phyloP scores from a whole-genome alignment of 257 asterid species.

The Gardenia jasminoides region DNA sequence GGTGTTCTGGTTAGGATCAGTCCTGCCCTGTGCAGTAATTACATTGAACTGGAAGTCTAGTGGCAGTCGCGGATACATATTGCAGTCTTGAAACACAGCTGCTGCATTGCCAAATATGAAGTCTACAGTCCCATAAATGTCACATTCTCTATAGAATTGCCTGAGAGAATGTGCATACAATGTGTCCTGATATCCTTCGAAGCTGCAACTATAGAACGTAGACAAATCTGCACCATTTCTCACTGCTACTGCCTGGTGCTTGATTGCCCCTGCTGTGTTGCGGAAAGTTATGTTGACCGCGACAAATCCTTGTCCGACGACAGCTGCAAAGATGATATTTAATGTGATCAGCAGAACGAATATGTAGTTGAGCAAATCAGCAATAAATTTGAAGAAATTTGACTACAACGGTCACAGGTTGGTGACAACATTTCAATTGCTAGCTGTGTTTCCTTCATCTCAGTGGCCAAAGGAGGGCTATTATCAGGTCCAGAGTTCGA shows the following conservation, averaged over 20 bases:
- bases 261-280: conserved; percentile 77
- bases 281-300: conserved; percentile 58
- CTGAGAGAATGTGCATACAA: conserved; percentile 70
- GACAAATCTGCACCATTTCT: conserved; percentile 71
- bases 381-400: not conserved
- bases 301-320: conserved; percentile 51
- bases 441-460: no score
- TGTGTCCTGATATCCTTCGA: conserved; percentile 79
- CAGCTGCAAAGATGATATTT: conserved; percentile 37
- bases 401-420: no score
- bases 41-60: conserved; percentile 56
- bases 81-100: conserved; percentile 57
- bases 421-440: no score
- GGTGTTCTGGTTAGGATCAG: conserved; percentile 75
- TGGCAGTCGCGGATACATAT: conserved; percentile 61
- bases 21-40: conserved; percentile 75
- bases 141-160: conserved; percentile 66
- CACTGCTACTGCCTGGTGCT: conserved; percentile 81
- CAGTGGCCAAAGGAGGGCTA: no score
- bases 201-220: conserved; percentile 73
- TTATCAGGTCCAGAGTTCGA: no score
- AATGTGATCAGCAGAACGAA: not conserved
- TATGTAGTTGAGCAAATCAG: not conserved
- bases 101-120: conserved; percentile 87
- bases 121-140: conserved; percentile 77